phyloP scores from a whole-genome alignment of 2,329 filamentous ascomycete species.

The Scytalidium sp. region DNA sequence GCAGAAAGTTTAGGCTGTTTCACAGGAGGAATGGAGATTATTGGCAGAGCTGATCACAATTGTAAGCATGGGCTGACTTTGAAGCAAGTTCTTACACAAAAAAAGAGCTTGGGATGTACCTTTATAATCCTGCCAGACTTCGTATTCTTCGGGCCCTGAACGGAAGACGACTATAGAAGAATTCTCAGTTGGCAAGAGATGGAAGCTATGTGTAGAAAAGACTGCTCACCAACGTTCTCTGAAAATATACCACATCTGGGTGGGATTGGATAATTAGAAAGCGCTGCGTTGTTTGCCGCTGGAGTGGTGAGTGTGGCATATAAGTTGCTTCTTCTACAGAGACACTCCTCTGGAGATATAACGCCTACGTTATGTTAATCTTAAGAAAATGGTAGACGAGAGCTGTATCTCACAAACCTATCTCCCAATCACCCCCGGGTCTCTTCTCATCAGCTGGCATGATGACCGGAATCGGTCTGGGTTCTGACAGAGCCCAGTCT shows the following conservation, averaged over 20 bases:
- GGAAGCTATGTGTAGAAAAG: background rate
- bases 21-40: constrained; percentile 72
- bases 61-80: constrained; percentile 11
- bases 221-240: constrained; percentile 56
- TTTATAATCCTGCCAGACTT: constrained; percentile 50
- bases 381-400: background rate
- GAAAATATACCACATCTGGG: constrained; percentile 69
- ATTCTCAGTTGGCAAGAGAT: background rate
- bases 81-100: background rate
- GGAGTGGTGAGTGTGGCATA: constrained; percentile 65
- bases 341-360: constrained; percentile 66
- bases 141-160: constrained; percentile 61
- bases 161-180: constrained; percentile 62
- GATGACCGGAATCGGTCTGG: constrained; percentile 29
- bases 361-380: constrained; percentile 36
- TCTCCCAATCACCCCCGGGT: constrained; percentile 79
- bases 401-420: constrained; percentile 33
- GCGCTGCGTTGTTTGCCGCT: constrained; percentile 43
- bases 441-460: constrained; percentile 67
- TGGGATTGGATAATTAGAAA: constrained; percentile 68
- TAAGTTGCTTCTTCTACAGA: constrained; percentile 72
- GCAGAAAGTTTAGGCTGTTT: constrained; percentile 71
- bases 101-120: constrained; percentile 13
- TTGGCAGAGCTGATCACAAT: constrained; percentile 52
- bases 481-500: constrained; percentile 43